phyloP scores from a whole-genome alignment of 2,329 filamentous ascomycete species.

The Nigrospora sphaerica region DNA sequence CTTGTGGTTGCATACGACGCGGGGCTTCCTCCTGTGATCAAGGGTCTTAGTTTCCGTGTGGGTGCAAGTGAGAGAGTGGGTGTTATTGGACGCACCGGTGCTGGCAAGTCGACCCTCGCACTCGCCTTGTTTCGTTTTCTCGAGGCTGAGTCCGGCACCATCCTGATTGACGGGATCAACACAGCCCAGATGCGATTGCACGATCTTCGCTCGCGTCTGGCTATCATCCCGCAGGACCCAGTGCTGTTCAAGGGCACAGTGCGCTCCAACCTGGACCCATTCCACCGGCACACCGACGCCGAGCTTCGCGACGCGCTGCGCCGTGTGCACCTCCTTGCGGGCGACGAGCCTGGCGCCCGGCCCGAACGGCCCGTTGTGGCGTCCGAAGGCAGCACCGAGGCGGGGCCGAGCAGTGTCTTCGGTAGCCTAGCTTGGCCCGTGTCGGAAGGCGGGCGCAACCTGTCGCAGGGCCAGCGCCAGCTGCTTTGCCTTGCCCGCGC shows the following conservation, averaged over 20 bases:
- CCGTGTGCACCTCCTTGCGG: constrained; percentile 59
- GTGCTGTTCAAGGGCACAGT: constrained; percentile 76
- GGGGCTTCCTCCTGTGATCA: constrained; percentile 64
- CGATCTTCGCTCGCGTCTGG: constrained; percentile 62
- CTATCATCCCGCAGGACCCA: constrained; percentile 76
- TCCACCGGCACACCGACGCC: constrained; percentile 60
- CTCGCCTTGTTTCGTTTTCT: constrained; percentile 73
- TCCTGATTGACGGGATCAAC: constrained; percentile 67
- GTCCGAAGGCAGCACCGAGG: constrained; percentile 30
- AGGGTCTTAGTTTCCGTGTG: constrained; percentile 61
- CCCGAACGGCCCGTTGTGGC: constrained; percentile 18
- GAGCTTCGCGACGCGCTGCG: constrained; percentile 63
- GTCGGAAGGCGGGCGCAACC: constrained; percentile 65
- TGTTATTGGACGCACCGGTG: constrained; percentile 72
- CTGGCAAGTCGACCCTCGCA: constrained; percentile 70
- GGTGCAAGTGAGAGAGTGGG: constrained; percentile 63
- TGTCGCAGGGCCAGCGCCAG: constrained; percentile 71
- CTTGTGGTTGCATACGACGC: constrained; percentile 66
- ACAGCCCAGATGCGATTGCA: constrained; percentile 65
- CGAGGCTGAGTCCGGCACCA: constrained; percentile 57
- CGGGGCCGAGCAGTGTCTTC: constrained; percentile 60
- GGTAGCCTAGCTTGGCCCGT: constrained; percentile 54
- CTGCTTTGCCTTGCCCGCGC: constrained; percentile 68
- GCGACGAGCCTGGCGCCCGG: constrained; percentile 29
- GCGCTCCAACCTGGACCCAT: constrained; percentile 70